Percentiles rank a stretch among this genome's conserved stretches.
These are phyloP conservation scores for Vaccinium myrtillus DNA, from an alignment of 148 eudicot genomes.

Conservation along the genomic window DNA sequence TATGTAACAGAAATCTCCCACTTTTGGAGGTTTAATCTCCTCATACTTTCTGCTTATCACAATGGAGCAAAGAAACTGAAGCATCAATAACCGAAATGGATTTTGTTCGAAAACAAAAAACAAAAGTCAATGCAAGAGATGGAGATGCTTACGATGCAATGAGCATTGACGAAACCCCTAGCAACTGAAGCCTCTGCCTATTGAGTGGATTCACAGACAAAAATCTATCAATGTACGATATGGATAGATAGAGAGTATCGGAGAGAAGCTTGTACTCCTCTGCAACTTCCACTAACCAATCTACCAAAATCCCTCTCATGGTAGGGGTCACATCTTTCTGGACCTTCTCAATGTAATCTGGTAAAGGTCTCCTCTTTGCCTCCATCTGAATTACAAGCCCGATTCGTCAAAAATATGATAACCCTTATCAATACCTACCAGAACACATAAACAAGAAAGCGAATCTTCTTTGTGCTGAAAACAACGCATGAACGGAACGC, in stretches of 20 bases:
- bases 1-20: constrained; percentile 71
- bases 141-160: constrained; percentile 70
- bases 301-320: constrained; percentile 73
- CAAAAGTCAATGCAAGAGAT: not conserved
- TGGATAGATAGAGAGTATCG: constrained; percentile 57
- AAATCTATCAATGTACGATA: constrained; percentile 68
- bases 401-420: not conserved
- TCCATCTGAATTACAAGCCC: constrained; percentile 42
- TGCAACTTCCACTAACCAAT: constrained; percentile 82
- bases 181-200: constrained; percentile 65
- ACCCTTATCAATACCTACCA: not conserved
- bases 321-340: constrained; percentile 73
- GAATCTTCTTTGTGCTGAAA: not conserved
- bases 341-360: constrained; percentile 50
- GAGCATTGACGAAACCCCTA: constrained; percentile 81
- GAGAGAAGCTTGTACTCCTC: constrained; percentile 75
- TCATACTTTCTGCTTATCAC: constrained; percentile 62
- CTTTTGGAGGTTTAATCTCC: constrained; percentile 67
- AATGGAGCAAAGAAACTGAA: not conserved
- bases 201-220: constrained; percentile 46
- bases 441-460: not conserved
- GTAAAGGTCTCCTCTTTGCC: constrained; percentile 56
- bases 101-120: too few relatives aligned
- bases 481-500: not conserved
- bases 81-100: not conserved